A percentile compares a stretch with the other conserved stretches of the same genome.
Conservation (phyloP, 2,329 filamentous ascomycete genomes). For the Basipetospora chlamydospora region DNA sequence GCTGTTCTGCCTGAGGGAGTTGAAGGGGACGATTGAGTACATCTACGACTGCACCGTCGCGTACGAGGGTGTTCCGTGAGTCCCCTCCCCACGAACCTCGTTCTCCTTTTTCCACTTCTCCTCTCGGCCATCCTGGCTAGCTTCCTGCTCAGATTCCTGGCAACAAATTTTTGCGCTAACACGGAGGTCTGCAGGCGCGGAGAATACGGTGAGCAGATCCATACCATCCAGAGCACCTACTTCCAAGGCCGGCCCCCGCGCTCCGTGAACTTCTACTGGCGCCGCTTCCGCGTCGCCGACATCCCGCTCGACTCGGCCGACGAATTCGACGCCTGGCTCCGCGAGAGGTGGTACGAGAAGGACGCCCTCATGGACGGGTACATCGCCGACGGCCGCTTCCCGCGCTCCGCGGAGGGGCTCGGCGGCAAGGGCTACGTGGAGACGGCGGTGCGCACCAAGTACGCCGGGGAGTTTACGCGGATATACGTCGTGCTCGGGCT, state of each 20-base stretch:
- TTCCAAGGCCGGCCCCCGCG: conserved; percentile 80
- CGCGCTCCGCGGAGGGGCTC: conserved; percentile 40
- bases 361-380: conserved; percentile 80
- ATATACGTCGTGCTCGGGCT: conserved; percentile 36
- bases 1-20: conserved; percentile 63
- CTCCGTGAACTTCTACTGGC: conserved; percentile 95
- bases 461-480: conserved; percentile 40
- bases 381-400: conserved; percentile 63
- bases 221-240: conserved; percentile 75
- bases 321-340: conserved; percentile 72
- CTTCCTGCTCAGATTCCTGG: neutral
- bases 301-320: conserved; percentile 66
- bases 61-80: conserved; percentile 86
- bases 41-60: conserved; percentile 90
- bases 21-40: conserved; percentile 62
- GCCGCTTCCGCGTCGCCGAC: conserved; percentile 63
- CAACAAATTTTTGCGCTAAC: conserved; percentile 1
- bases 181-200: conserved; percentile 39
- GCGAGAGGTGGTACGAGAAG: conserved; percentile 82
- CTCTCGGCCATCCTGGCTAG: neutral
- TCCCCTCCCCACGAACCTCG: too few relatives aligned
- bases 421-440: conserved; percentile 36
- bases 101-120: neutral
- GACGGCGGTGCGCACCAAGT: conserved; percentile 39
- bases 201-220: conserved; percentile 80